A percentile compares a stretch with the other conserved stretches of the same genome.
phyloP scores from a whole-genome alignment of 2,329 filamentous ascomycete genomes.

The Penicillium sp. region DNA sequence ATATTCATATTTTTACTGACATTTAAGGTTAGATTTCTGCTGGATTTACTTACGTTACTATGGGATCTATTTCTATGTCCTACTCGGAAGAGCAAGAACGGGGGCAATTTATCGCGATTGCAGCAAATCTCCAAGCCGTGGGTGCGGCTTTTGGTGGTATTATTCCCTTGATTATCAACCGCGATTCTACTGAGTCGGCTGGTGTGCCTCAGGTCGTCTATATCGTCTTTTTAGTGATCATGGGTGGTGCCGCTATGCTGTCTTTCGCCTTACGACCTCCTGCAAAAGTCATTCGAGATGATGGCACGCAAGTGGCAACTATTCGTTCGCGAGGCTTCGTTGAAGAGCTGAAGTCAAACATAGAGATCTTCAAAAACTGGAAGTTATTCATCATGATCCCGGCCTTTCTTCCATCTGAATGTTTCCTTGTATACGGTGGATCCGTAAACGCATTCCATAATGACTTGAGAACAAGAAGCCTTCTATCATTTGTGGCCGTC shows the following conservation, averaged over 20 bases:
- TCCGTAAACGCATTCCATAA: constrained; percentile 31
- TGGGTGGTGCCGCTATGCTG: neutral
- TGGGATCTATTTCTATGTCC: constrained; percentile 28
- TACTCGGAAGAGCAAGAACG: constrained; percentile 33
- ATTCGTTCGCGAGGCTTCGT: constrained; percentile 22
- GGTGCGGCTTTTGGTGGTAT: constrained; percentile 13
- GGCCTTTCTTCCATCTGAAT: constrained; percentile 24
- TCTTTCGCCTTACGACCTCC: neutral
- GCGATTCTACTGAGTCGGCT: neutral
- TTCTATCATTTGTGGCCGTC: constrained; percentile 29
- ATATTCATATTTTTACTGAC: too few relatives aligned
- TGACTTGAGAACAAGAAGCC: constrained; percentile 23
- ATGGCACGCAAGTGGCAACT: constrained; percentile 22
- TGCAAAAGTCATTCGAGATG: neutral
- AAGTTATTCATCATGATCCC: constrained; percentile 26
- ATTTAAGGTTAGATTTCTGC: constrained; percentile 17
- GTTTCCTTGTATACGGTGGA: constrained; percentile 31
- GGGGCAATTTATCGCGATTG: constrained; percentile 26
- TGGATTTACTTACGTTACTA: constrained; percentile 28
- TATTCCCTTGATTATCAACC: neutral
- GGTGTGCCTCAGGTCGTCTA: neutral
- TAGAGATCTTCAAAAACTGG: constrained; percentile 25
- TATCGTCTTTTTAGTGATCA: neutral
- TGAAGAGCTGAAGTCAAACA: constrained; percentile 28
- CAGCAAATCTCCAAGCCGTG: constrained; percentile 27